Percentiles rank a stretch among this genome's conserved stretches.
phyloP scores from a whole-genome alignment of 768 basidiomycete species.

The Lenzites betulinus region DNA sequence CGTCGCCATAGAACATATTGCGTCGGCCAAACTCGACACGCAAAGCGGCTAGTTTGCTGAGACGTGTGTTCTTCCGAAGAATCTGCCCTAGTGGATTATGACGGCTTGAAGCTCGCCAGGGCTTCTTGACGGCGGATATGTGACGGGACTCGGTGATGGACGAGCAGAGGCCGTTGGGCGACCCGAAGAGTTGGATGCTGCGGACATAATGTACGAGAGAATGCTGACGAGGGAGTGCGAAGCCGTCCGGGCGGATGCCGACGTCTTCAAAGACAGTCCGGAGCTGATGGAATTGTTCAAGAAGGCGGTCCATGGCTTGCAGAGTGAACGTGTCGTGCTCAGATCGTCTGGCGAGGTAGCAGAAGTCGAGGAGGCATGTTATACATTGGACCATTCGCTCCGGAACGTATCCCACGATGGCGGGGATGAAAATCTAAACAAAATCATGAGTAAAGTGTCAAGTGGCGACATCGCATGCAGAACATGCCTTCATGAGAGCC shows the following conservation, averaged over 20 bases:
- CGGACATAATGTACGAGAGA: not conserved
- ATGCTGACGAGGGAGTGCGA: not conserved
- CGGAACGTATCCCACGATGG: conserved; percentile 19
- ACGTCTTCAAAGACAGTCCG: not conserved
- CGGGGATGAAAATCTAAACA: conserved; percentile 6
- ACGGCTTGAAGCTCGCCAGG: not conserved
- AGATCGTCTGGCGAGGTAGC: conserved; percentile 19
- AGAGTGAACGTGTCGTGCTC: no score
- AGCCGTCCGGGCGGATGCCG: not conserved
- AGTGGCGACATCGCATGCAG: not conserved
- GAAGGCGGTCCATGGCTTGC: no score
- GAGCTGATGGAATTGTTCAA: no score
- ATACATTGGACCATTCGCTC: conserved; percentile 8
- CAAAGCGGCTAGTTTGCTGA: not conserved
- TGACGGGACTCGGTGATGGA: not conserved
- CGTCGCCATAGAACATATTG: not conserved
- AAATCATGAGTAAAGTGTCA: not conserved
- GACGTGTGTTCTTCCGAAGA: not conserved
- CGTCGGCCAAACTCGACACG: not conserved
- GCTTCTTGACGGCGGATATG: not conserved
- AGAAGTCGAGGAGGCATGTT: conserved; percentile 24
- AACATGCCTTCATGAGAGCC: not conserved
- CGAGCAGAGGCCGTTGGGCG: not conserved
- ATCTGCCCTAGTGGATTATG: not conserved
- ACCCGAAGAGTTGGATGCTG: not conserved